A percentile compares a stretch with the other conserved stretches of the same genome.
Conservation (phyloP, 306 rosid species). For the Acmispon strigosus region DNA sequence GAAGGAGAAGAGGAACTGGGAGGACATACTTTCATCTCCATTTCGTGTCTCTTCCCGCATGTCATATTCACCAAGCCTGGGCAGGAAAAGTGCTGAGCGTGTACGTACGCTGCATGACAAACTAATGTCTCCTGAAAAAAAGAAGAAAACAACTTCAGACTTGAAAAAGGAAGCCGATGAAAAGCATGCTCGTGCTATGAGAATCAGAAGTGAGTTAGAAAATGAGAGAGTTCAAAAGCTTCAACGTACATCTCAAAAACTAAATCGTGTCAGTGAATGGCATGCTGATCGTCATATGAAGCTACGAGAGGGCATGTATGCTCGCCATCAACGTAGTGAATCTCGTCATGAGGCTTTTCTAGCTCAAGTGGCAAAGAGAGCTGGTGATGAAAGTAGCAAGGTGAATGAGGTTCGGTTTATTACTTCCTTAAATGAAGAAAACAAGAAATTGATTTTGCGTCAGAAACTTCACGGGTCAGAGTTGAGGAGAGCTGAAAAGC, state of each 20-base stretch:
- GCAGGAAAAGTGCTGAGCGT: constrained; percentile 90
- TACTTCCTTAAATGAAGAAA: constrained; percentile 92
- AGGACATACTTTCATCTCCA: constrained; percentile 88
- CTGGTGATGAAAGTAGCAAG: constrained; percentile 99
- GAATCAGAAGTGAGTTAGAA: constrained; percentile 88
- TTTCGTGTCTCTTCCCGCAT: constrained; percentile 73
- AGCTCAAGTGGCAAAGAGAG: constrained; percentile 97
- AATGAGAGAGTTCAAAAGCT: constrained; percentile 94
- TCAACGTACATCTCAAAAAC: constrained; percentile 84
- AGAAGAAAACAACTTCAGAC: constrained; percentile 81
- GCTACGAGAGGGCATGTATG: constrained; percentile 93
- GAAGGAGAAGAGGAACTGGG: constrained; percentile 98
- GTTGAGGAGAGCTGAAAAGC: constrained; percentile 96
- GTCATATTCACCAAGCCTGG: constrained; percentile 75
- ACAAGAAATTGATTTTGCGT: constrained; percentile 78
- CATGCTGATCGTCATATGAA: constrained; percentile 89
- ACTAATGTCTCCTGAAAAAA: constrained; percentile 95
- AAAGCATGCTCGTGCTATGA: constrained; percentile 96
- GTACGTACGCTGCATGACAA: constrained; percentile 87
- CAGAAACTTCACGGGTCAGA: constrained; percentile 98
- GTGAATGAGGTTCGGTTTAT: constrained; percentile 97
- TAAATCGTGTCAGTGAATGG: constrained; percentile 85
- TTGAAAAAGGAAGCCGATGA: constrained; percentile 88
- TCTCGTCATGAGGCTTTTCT: constrained; percentile 97
- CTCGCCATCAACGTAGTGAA: constrained; percentile 94